Base-by-base conservation (phyloP, 192 early-diverging fungal genomes). In the Ramicandelaber brevisporus region DNA sequence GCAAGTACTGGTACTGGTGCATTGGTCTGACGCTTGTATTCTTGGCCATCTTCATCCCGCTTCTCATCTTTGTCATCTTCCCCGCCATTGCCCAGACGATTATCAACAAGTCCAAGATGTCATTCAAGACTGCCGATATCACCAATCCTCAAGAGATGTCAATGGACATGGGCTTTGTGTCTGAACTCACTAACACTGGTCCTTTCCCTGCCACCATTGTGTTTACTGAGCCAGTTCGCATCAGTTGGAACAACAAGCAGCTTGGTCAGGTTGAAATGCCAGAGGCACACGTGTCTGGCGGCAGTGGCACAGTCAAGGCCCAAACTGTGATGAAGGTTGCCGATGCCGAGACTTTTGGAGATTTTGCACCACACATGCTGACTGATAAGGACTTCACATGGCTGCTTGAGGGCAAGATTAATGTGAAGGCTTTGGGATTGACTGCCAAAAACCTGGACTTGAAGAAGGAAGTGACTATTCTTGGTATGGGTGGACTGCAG, bases 401-500 rank as follows among this genome's bases (percentile, higher is more conserved):
- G 38, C 27, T 35, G 2, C 33, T 58, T 21, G 37, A 50, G 25
- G 37, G 41, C 20, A 41, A 30, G 23, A 30, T 56, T 30, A 49
- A 25, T 4, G 33, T 55, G n/a, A 24, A 38, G 26, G 36, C 41
- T 31, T 38, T 51, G n/a, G 40, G 48, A 0, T 39, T 37, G 23
- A 55, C 44, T 26, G 41, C 52, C 27, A 46, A 53, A 22, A 41
- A 46, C 4, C 43, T 65, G 31, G 17, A 53, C 1, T 30, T 66
- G n/a, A 36, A 38, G 30, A 66, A 66, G 40, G 20, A 44, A 2
- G 35, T 66, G n/a, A 33, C 15, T 0, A 35, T 54, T 27, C 27
- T 24, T 46, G 65, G 65, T 20, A 70, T 70, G 63, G 36, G 38
- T 20, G 54, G 64, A 13, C 63, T 70, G 36, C 50, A 50, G 1